Base-by-base conservation (phyloP, 148 eudicot species). In the Selenicereus undatus region DNA sequence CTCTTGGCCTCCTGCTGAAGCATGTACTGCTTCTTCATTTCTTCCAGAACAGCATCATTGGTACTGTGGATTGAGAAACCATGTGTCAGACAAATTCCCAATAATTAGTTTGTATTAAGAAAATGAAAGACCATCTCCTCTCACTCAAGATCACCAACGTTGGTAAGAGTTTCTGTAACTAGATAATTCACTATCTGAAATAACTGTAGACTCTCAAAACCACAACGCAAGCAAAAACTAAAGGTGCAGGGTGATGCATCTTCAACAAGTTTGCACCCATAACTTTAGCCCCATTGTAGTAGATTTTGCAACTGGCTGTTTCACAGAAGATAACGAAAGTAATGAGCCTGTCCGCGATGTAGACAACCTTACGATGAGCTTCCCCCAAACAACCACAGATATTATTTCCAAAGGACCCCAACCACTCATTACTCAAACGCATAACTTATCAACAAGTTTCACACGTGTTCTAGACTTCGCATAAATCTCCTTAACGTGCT, bases 31-130 rank as follows among this genome's bases (percentile, higher is more conserved):
- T 58, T 85, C 86, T 87, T 87, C 89, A 87, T 85, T 76, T 81
- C 86, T 81, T 87, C 89, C 10, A 87, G 78, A 71, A 87, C 82
- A 52, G 73, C 52, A 75, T 87, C 89, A 66, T 87, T 87, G 30
- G 89, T 87, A 78, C 89, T 87, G 87, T 74, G 43, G 74, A 77
- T 73, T 30, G 68, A 8, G 69, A 0, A 81, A 56, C 24, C 24
- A 3, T 48, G 43, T 54, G 35, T 73, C 24, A 82, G 22, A 42
- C 11, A 42, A 26, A 39, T 48, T 32, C 58, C 8, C 71, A 66
- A 27, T 4, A 14, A 71, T 66, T 5, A 14, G 52, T 76, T 76
- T 71, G 45, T 1, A 39, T 16, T 22, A 51, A 51, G 3, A 26
- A 26, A 35, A 16, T 27, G 0, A 50, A 50, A 51, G 12, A 27